Percentiles rank a stretch among this genome's conserved stretches.
Conservation (phyloP, 2,329 filamentous ascomycete genomes). For the Colletotrichum eleusines region DNA sequence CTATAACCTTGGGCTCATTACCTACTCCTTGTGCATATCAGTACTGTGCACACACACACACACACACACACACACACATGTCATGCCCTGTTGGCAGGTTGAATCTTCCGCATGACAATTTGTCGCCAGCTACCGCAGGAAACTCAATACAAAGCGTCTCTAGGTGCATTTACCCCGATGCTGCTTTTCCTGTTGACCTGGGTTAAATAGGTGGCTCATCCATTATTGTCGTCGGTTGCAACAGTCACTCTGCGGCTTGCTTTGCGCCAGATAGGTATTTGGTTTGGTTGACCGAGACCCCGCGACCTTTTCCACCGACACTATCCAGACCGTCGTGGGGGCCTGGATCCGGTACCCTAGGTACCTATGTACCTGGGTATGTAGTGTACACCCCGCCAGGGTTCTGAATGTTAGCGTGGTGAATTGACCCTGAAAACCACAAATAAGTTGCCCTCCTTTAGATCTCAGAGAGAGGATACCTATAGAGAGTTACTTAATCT, state of each 20-base stretch:
- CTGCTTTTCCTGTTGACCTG: not conserved
- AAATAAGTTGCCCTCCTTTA: too few species aligned
- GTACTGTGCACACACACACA: too few species aligned
- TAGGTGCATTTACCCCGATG: too few species aligned
- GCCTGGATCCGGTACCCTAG: not conserved
- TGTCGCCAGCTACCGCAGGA: not conserved
- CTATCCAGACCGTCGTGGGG: not conserved
- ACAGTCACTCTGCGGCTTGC: not conserved
- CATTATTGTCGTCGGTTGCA: not conserved
- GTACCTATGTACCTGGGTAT: too few species aligned
- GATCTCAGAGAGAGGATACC: too few species aligned
- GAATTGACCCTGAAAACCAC: too few species aligned
- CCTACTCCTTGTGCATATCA: too few species aligned
- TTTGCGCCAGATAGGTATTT: not conserved
- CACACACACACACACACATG: not conserved
- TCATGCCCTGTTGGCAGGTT: not conserved
- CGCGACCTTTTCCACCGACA: not conserved
- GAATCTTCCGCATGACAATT: not conserved
- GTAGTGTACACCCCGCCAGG: too few species aligned
- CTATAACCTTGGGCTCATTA: not conserved
- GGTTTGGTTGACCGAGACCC: conserved; percentile 3
- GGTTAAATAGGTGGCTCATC: not conserved
- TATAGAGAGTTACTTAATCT: too few species aligned
- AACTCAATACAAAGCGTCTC: too few species aligned
- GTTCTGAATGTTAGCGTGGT: too few species aligned